Evolutionary conservation across 2,329 filamentous ascomycete genomes (phyloP).

Genomic region (Coniochaeta sp.): DNA sequence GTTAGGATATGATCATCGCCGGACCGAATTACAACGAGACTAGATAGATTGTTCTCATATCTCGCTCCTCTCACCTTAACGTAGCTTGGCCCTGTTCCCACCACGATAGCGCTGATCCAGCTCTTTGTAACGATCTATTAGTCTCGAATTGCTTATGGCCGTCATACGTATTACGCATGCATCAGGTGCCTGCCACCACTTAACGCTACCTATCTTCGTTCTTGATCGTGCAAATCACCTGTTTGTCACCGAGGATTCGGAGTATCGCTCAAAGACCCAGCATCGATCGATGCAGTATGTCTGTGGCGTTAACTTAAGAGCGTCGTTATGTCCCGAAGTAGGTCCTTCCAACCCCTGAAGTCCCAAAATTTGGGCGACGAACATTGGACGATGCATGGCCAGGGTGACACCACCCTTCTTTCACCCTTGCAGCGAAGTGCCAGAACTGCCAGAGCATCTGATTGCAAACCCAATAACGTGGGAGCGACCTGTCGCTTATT

Average conservation of each 20-base stretch:
- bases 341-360: not conserved
- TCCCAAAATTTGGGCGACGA: not conserved
- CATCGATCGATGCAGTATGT: not conserved
- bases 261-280: not conserved
- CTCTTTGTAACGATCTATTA: not conserved
- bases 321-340: not conserved
- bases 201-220: no score
- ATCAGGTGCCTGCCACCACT: not conserved
- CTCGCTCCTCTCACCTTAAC: no score
- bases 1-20: no score
- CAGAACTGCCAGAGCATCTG: no score
- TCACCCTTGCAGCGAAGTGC: not conserved
- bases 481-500: not conserved
- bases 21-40: no score
- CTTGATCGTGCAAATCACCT: not conserved
- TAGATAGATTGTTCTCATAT: no score
- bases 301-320: not conserved
- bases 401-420: not conserved
- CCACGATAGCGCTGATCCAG: not conserved
- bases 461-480: not conserved
- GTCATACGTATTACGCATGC: not conserved
- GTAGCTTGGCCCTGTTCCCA: not conserved
- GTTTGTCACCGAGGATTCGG: not conserved
- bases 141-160: not conserved
- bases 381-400: not conserved